Percentiles rank a stretch among this genome's conserved stretches.
Conservation (phyloP, 768 basidiomycete species). For the Suillus variegatus region DNA sequence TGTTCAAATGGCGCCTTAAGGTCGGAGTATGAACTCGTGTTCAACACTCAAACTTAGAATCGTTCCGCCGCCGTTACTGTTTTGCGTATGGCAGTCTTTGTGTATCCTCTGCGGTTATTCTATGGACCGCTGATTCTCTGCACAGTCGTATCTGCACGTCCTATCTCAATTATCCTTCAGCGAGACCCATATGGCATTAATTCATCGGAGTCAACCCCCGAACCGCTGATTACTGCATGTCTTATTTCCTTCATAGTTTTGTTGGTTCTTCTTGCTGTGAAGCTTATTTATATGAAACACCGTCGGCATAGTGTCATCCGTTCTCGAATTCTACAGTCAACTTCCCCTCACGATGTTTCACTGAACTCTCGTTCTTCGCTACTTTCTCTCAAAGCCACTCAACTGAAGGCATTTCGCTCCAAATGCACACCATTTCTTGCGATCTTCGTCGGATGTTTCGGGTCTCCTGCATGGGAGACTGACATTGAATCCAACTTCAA, state of each 20-base stretch:
- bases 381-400: conserved; percentile 5
- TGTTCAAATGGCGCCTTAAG: no score
- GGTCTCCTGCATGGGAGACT: conserved; percentile 35
- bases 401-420: conserved; percentile 3
- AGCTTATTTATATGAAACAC: conserved; percentile 29
- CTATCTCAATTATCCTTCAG: background rate
- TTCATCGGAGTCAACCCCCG: background rate
- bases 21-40: background rate
- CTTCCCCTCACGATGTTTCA: conserved; percentile 5
- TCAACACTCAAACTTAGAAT: background rate
- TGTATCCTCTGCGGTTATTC: background rate
- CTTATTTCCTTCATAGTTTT: conserved; percentile 20
- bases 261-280: conserved; percentile 20
- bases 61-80: background rate
- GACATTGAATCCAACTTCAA: conserved; percentile 17
- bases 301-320: conserved; percentile 31
- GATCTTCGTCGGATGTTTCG: conserved; percentile 30
- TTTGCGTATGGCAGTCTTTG: background rate
- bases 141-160: background rate
- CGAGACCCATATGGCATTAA: background rate
- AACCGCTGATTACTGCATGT: conserved; percentile 16
- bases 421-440: conserved; percentile 10
- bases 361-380: conserved; percentile 6
- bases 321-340: conserved; percentile 6
- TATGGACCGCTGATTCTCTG: background rate